Base-by-base conservation (phyloP, 1,284 basidiomycete genomes). In the Tylopilus microsporus region DNA sequence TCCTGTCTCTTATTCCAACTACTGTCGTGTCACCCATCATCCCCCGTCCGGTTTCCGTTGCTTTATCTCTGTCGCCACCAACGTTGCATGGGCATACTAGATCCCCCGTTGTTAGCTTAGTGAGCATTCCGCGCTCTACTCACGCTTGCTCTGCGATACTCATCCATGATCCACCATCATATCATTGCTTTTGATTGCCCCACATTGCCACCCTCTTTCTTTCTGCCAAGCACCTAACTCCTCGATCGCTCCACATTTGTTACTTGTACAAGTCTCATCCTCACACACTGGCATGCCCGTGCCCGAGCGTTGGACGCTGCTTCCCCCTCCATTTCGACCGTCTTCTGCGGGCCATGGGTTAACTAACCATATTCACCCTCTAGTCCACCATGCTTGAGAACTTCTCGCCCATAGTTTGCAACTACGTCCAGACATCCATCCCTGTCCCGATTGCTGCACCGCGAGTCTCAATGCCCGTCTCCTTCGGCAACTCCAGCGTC, bases 361-460 rank as follows among this genome's bases (percentile, higher is more conserved):
- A 10, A 34, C 42, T 53, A 58, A 62, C 71, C 71, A n/a, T n/a
- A n/a, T n/a, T n/a, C n/a, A n/a, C n/a, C n/a, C n/a, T n/a, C n/a
- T n/a, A n/a, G n/a, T n/a, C n/a, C n/a, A n/a, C n/a, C n/a, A n/a
- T n/a, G n/a, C n/a, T n/a, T n/a, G n/a, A n/a, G n/a, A n/a, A n/a
- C n/a, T n/a, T n/a, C n/a, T 82, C 82, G 16, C 76, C 78, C 21
- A 75, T 79, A 2, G 71, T 84, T 39, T 77, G 79, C 51, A 78
- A 72, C 61, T 83, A 83, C 54, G 78, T 84, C 19, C 82, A 81
- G 3, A 75, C 79, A 19, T 77, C 79, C 12, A 77, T 82, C 45
- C 73, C 78, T n/a, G 76, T 81, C 37, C 77, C n/a, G 1, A 70
- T 74, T 9, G 76, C 77, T 1, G 72, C 73, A 2, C 78, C 82